Conservation (phyloP, 768 basidiomycete species). For the Xerocomus brunneocitrinus region DNA sequence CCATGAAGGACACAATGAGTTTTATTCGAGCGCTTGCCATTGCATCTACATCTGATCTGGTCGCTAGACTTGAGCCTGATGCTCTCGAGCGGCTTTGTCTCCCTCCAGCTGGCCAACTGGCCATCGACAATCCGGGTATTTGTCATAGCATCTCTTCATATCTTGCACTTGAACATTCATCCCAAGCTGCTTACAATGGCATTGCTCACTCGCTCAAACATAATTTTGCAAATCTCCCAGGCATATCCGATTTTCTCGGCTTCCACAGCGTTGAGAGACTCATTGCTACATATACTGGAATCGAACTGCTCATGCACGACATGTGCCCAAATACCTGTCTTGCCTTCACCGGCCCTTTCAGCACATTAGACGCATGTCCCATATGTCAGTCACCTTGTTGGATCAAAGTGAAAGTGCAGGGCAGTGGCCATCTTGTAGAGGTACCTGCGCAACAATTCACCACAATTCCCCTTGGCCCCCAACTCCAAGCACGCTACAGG, state of each 20-base stretch:
- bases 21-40: too few species aligned
- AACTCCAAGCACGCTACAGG: constrained; percentile 37
- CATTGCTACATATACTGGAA: constrained; percentile 15
- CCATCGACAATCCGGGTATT: background rate
- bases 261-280: constrained; percentile 7
- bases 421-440: background rate
- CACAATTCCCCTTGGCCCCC: constrained; percentile 41
- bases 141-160: background rate
- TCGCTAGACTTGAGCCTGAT: too few species aligned
- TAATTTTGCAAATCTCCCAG: background rate
- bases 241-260: background rate
- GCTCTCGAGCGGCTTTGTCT: too few species aligned
- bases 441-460: constrained; percentile 27
- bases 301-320: constrained; percentile 32
- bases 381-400: constrained; percentile 31
- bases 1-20: too few species aligned
- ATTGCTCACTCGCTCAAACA: background rate
- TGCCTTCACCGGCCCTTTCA: constrained; percentile 37
- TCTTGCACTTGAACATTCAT: background rate
- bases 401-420: constrained; percentile 5
- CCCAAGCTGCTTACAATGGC: background rate
- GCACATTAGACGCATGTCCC: constrained; percentile 25
- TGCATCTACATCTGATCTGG: too few species aligned
- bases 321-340: constrained; percentile 43
- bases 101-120: too few species aligned